phyloP scores from a whole-genome alignment of 805 yeast species.

The Ogataea chonburiensis region DNA sequence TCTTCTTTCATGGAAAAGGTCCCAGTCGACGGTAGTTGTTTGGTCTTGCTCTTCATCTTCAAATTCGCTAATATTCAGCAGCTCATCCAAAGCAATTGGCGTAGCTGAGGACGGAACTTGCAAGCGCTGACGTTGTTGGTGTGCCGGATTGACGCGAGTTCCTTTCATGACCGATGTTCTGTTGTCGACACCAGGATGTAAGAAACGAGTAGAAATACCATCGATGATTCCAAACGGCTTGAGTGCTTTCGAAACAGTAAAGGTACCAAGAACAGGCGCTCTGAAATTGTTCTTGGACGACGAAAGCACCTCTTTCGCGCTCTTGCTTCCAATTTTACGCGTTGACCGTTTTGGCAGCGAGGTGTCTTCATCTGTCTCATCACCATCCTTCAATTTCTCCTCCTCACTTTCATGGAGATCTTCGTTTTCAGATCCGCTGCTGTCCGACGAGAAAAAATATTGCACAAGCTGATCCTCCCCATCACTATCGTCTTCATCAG shows the following conservation, averaged over 20 bases:
- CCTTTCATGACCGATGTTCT: slow-evolving; percentile 29
- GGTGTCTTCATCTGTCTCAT: slow-evolving; percentile 93
- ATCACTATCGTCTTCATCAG: slow-evolving; percentile 24
- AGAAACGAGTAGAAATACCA: slow-evolving; percentile 85
- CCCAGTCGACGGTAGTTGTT: slow-evolving; percentile 24
- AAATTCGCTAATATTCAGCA: slow-evolving; percentile 82
- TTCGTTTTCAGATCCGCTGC: slow-evolving; percentile 25
- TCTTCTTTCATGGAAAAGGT: slow-evolving; percentile 38
- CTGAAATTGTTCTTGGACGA: slow-evolving; percentile 80
- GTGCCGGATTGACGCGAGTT: slow-evolving; percentile 10
- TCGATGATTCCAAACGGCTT: slow-evolving; percentile 94
- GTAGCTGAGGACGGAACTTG: slow-evolving; percentile 13
- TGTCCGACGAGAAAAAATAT: slow-evolving; percentile 54
- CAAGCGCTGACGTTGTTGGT: slow-evolving; percentile 5
- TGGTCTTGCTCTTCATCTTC: slow-evolving; percentile 69
- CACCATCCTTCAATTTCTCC: slow-evolving; percentile 46
- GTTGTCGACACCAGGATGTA: slow-evolving; percentile 45
- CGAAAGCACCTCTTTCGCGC: slow-evolving; percentile 91
- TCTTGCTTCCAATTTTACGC: slow-evolving; percentile 66
- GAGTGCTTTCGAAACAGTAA: slow-evolving; percentile 70
- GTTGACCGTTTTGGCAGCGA: slow-evolving; percentile 70
- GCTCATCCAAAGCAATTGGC: slow-evolving; percentile 62
- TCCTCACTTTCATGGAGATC: slow-evolving; percentile 16
- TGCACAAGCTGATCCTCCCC: slow-evolving; percentile 58
- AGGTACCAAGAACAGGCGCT: slow-evolving; percentile 91